These are phyloP conservation scores for Beauveria medogensis DNA, from an alignment of 2,329 filamentous ascomycete genomes.

Conservation along the genomic window DNA sequence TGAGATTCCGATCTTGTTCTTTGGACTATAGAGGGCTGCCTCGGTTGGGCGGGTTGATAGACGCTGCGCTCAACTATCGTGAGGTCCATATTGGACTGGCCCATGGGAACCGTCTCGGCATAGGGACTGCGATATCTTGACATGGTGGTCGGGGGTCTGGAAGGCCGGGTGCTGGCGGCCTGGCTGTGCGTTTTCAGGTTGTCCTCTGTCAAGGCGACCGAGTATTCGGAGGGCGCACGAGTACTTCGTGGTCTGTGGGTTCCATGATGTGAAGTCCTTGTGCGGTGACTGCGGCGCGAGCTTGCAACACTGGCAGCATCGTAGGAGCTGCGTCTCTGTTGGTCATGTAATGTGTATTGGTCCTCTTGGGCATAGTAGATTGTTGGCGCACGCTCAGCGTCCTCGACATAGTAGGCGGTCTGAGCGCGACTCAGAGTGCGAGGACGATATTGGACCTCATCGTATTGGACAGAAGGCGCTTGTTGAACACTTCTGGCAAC, in stretches of 20 bases:
- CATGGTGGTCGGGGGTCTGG: slow-evolving; percentile 32
- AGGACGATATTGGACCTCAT: slow-evolving; percentile 21
- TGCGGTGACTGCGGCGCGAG: slow-evolving; percentile 29
- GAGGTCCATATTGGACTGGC: slow-evolving; percentile 27
- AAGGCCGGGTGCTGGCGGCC: slow-evolving; percentile 41
- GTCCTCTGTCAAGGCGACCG: slow-evolving; percentile 33
- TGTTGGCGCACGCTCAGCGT: slow-evolving; percentile 19
- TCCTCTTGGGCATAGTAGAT: slow-evolving; percentile 23
- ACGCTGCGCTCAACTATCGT: slow-evolving; percentile 20
- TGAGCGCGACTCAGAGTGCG: neutral
- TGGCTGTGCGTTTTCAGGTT: slow-evolving; percentile 48
- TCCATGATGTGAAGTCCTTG: slow-evolving; percentile 22
- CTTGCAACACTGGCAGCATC: slow-evolving; percentile 29
- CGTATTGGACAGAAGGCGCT: slow-evolving; percentile 21
- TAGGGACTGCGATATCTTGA: slow-evolving; percentile 34
- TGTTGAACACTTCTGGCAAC: slow-evolving; percentile 18
- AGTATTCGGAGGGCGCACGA: slow-evolving; percentile 13
- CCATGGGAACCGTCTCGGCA: slow-evolving; percentile 30
- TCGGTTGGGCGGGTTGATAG: slow-evolving; percentile 9
- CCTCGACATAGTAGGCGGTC: slow-evolving; percentile 15
- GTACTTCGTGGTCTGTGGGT: slow-evolving; percentile 15
- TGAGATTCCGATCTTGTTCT: slow-evolving; percentile 33
- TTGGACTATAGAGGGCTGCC: slow-evolving; percentile 23
- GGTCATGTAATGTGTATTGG: slow-evolving; percentile 20
- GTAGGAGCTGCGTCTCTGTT: slow-evolving; percentile 14